Percentiles rank a stretch among this genome's conserved stretches.
Evolutionary conservation across 768 basidiomycete genomes (phyloP).

Genomic region (Leucogyrophana mollusca): DNA sequence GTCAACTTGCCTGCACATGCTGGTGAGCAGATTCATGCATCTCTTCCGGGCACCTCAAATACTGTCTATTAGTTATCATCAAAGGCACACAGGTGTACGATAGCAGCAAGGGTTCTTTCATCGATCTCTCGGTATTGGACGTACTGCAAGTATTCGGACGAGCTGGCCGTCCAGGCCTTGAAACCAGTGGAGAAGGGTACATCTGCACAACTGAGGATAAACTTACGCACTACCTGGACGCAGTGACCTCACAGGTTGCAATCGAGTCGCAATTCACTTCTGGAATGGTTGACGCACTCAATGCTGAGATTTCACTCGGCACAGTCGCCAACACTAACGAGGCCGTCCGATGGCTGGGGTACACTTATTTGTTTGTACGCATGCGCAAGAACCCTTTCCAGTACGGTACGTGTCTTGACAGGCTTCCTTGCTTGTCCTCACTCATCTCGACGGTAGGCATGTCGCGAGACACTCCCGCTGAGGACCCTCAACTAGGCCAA

Average conservation of each 20-base stretch:
- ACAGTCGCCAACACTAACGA: conserved; percentile 87
- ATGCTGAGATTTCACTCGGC: conserved; percentile 93
- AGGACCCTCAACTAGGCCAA: conserved; percentile 73
- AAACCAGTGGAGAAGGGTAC: conserved; percentile 93
- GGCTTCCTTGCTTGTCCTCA: neutral
- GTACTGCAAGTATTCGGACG: conserved; percentile 98
- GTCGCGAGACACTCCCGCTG: conserved; percentile 56
- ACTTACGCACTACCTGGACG: conserved; percentile 85
- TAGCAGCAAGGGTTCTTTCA: conserved; percentile 83
- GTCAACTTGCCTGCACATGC: conserved; percentile 99
- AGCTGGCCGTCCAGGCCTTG: conserved; percentile 85
- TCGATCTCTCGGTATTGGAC: conserved; percentile 91
- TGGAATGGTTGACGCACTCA: conserved; percentile 88
- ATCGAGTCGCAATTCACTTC: conserved; percentile 95
- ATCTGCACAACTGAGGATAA: conserved; percentile 96
- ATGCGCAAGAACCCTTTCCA: conserved; percentile 89
- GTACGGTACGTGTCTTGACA: conserved; percentile 56
- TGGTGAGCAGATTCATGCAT: conserved; percentile 44
- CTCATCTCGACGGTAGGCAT: conserved; percentile 53
- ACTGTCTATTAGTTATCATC: conserved; percentile 66
- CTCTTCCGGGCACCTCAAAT: conserved; percentile 6
- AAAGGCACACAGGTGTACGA: conserved; percentile 99
- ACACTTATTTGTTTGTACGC: conserved; percentile 94
- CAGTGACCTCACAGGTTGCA: conserved; percentile 86
- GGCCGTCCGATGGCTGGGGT: conserved; percentile 92